Percentiles rank a stretch among this genome's conserved stretches.
These are phyloP conservation scores for Aspergillus alliaceus DNA, from an alignment of 2,329 filamentous ascomycete genomes.

Conservation along the genomic window DNA sequence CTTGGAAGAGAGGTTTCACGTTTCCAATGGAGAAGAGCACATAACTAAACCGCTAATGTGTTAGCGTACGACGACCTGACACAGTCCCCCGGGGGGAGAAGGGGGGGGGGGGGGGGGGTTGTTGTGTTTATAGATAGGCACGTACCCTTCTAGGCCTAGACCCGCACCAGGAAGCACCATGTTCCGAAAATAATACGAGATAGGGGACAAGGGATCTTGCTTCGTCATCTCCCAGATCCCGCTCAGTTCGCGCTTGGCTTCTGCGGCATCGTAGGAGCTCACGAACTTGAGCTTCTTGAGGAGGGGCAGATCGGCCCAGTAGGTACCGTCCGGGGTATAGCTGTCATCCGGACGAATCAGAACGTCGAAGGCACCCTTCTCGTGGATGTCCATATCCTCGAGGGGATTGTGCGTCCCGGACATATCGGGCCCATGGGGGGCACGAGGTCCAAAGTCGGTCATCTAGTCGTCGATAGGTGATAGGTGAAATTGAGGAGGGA, in stretches of 20 bases:
- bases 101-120: too few relatives aligned
- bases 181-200: constrained; percentile 86
- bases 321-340: constrained; percentile 77
- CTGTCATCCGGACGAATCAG: constrained; percentile 86
- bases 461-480: constrained; percentile 24
- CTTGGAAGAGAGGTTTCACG: constrained; percentile 75
- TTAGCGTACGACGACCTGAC: neutral
- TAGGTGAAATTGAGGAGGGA: constrained; percentile 2
- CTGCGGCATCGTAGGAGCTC: constrained; percentile 67
- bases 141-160: constrained; percentile 78
- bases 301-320: constrained; percentile 87
- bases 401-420: constrained; percentile 44
- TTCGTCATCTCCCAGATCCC: constrained; percentile 78
- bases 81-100: too few relatives aligned
- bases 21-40: constrained; percentile 97
- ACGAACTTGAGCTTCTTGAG: constrained; percentile 73
- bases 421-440: constrained; percentile 51
- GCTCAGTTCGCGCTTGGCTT: constrained; percentile 66
- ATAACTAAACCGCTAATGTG: constrained; percentile 56
- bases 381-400: constrained; percentile 56
- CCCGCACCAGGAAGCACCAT: constrained; percentile 91
- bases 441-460: constrained; percentile 41
- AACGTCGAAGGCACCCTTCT: constrained; percentile 69
- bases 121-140: too few relatives aligned
- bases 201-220: constrained; percentile 76